phyloP scores from a whole-genome alignment of 2,329 filamentous ascomycete species.

The Sarocladiaceae sp. region DNA sequence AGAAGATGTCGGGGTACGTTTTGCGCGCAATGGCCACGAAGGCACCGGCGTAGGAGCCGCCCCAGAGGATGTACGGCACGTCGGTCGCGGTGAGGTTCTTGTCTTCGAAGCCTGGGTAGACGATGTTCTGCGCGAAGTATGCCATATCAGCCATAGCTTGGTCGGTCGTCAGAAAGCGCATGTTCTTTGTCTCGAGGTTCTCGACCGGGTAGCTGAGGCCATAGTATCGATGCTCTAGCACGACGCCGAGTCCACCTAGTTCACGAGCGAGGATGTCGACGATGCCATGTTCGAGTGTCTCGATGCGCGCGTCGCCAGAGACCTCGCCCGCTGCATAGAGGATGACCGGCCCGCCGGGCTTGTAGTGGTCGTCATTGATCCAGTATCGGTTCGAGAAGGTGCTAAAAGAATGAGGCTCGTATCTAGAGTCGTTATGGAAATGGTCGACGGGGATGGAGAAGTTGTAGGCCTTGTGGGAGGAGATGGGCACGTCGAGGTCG shows the following conservation, averaged over 20 bases:
- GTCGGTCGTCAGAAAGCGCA: constrained; percentile 78
- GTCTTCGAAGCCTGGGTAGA: constrained; percentile 64
- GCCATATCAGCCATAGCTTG: constrained; percentile 76
- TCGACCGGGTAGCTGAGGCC: constrained; percentile 64
- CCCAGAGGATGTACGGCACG: constrained; percentile 72
- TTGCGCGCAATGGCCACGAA: constrained; percentile 72
- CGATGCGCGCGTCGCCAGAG: constrained; percentile 53
- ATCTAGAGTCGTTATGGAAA: constrained; percentile 72
- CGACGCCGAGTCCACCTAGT: constrained; percentile 67
- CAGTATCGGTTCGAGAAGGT: constrained; percentile 72
- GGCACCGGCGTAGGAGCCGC: constrained; percentile 76
- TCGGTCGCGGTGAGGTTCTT: constrained; percentile 57
- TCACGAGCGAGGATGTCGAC: constrained; percentile 63
- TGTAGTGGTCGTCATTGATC: constrained; percentile 73
- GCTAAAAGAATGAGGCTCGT: constrained; percentile 67
- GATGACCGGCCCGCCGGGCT: constrained; percentile 72
- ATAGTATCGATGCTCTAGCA: constrained; percentile 86
- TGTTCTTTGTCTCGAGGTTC: constrained; percentile 59
- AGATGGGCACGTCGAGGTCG: constrained; percentile 1
- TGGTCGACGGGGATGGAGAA: constrained; percentile 61
- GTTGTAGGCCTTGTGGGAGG: constrained; percentile 16
- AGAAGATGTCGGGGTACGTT: constrained; percentile 72
- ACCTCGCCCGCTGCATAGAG: constrained; percentile 70
- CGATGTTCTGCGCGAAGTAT: constrained; percentile 70
- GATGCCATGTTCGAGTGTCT: constrained; percentile 72